Evolutionary conservation across 768 basidiomycete genomes (phyloP).

Genomic region (Sarcomyxa edulis): DNA sequence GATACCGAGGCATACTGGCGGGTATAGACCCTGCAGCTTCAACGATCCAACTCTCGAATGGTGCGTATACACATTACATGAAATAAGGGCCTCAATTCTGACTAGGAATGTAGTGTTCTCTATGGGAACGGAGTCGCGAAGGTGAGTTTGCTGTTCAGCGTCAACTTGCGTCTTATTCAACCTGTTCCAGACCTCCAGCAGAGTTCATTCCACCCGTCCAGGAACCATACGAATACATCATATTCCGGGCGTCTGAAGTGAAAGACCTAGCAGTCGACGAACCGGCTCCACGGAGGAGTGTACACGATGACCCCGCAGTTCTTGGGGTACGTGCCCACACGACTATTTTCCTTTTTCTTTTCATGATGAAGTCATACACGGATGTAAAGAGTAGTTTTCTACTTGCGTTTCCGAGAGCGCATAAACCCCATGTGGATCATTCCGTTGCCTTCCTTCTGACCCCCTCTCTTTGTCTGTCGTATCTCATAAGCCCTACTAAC

Average conservation of each 20-base stretch:
- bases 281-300: slow-evolving; percentile 49
- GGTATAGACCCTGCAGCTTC: slow-evolving; percentile 83
- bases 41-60: slow-evolving; percentile 86
- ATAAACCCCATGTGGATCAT: slow-evolving; percentile 34
- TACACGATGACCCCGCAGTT: slow-evolving; percentile 83
- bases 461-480: slow-evolving; percentile 4
- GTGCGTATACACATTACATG: slow-evolving; percentile 28
- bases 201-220: slow-evolving; percentile 83
- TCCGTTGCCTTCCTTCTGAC: slow-evolving; percentile 61
- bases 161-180: not conserved
- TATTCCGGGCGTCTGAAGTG: slow-evolving; percentile 87
- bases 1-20: slow-evolving; percentile 83
- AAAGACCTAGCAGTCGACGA: slow-evolving; percentile 87
- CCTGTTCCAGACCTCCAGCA: slow-evolving; percentile 46
- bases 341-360: no score
- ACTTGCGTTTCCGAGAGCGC: slow-evolving; percentile 6
- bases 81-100: slow-evolving; percentile 4
- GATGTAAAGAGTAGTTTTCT: slow-evolving; percentile 10
- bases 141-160: slow-evolving; percentile 38
- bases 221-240: slow-evolving; percentile 85
- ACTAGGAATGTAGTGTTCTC: slow-evolving; percentile 52
- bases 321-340: slow-evolving; percentile 58
- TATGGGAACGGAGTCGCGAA: slow-evolving; percentile 83
- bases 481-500: no score
- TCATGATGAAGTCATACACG: slow-evolving; percentile 21